phyloP scores from a whole-genome alignment of 495 filamentous ascomycete species.

The Hypoxylon cercidicola region DNA sequence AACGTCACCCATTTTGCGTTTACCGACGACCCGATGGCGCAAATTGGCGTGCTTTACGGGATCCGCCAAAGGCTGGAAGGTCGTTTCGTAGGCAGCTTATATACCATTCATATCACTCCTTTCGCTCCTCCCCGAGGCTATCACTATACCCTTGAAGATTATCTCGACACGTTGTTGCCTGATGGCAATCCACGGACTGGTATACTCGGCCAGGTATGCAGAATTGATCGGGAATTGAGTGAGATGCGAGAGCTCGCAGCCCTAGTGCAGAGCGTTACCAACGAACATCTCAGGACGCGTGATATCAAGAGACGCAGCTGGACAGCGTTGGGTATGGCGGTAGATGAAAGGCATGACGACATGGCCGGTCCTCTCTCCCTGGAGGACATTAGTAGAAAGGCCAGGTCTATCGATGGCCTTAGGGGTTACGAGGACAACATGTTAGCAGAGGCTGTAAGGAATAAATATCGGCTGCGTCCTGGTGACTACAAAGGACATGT shows the following conservation, averaged over 20 bases:
- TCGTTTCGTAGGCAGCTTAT: slow-evolving; percentile 50
- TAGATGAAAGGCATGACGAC: slow-evolving; percentile 13
- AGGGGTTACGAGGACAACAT: slow-evolving; percentile 29
- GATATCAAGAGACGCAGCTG: slow-evolving; percentile 49
- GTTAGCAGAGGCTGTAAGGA: slow-evolving; percentile 11
- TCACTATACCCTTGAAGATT: slow-evolving; percentile 27
- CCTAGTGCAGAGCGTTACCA: slow-evolving; percentile 43
- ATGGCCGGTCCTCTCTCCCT: slow-evolving; percentile 19
- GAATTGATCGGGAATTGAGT: slow-evolving; percentile 49
- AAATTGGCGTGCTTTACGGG: slow-evolving; percentile 48
- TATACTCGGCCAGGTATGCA: slow-evolving; percentile 35
- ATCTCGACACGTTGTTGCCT: slow-evolving; percentile 47
- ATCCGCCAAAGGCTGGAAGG: slow-evolving; percentile 48
- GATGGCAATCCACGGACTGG: slow-evolving; percentile 39
- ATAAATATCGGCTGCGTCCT: background rate
- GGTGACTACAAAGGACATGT: too few species aligned
- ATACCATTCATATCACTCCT: slow-evolving; percentile 41
- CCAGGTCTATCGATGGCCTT: slow-evolving; percentile 23
- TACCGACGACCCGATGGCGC: slow-evolving; percentile 48
- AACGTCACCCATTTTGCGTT: slow-evolving; percentile 54
- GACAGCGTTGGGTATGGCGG: slow-evolving; percentile 46
- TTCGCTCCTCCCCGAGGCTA: slow-evolving; percentile 7
- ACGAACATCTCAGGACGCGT: slow-evolving; percentile 32
- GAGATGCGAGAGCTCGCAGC: slow-evolving; percentile 55
- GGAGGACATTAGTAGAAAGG: slow-evolving; percentile 23